Evolutionary conservation across 1,139 yeast genomes (phyloP).

Genomic region (Spathaspora sp.): DNA sequence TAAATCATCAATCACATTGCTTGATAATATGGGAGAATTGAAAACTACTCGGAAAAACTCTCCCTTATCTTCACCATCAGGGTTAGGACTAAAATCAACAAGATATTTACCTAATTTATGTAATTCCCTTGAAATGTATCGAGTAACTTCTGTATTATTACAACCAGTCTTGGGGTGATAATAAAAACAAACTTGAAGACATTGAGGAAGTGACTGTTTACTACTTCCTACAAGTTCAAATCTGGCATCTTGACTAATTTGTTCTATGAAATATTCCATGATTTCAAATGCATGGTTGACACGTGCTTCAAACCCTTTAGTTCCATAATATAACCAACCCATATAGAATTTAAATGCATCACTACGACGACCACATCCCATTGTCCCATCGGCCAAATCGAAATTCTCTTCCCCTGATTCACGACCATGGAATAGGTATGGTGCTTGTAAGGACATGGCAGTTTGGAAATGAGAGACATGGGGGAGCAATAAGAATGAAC

Average conservation of each 20-base stretch:
- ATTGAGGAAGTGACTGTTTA: constrained; percentile 53
- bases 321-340: constrained; percentile 82
- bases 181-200: constrained; percentile 83
- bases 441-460: constrained; percentile 77
- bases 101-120: constrained; percentile 65
- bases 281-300: constrained; percentile 72
- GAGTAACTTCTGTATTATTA: constrained; percentile 57
- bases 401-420: constrained; percentile 55
- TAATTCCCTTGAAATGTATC: constrained; percentile 61
- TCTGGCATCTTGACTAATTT: constrained; percentile 31
- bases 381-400: constrained; percentile 86
- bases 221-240: constrained; percentile 51
- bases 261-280: constrained; percentile 57
- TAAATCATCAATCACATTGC: constrained; percentile 38
- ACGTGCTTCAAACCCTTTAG: constrained; percentile 52
- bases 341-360: constrained; percentile 78
- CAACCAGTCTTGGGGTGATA: constrained; percentile 48
- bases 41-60: constrained; percentile 86
- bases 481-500: constrained; percentile 76
- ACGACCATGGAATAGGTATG: constrained; percentile 75
- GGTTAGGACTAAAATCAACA: constrained; percentile 81
- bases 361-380: constrained; percentile 90
- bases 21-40: constrained; percentile 64
- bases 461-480: constrained; percentile 63
- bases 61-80: constrained; percentile 53